These are phyloP conservation scores for Hypomyces perniciosus DNA, from an alignment of 2,329 filamentous ascomycete species.

Conservation along the genomic window DNA sequence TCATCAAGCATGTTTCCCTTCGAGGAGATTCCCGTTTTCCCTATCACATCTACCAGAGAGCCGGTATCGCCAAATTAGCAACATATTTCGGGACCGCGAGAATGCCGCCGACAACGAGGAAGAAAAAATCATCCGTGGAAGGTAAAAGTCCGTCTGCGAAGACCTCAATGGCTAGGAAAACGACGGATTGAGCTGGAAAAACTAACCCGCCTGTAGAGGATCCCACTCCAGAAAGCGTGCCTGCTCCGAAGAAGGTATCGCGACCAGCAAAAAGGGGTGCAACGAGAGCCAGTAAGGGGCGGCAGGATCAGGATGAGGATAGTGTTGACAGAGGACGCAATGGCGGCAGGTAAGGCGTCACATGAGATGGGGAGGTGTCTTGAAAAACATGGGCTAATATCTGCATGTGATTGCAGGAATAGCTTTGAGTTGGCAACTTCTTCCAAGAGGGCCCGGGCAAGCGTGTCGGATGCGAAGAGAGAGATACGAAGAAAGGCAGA, in stretches of 20 bases:
- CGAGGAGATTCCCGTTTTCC: not conserved
- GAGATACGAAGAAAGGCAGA: conserved; percentile 19
- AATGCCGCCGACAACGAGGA: conserved; percentile 25
- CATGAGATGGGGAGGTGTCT: not conserved
- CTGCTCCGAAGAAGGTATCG: conserved; percentile 11
- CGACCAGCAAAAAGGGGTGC: too few species aligned
- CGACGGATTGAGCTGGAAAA: not conserved
- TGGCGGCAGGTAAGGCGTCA: not conserved
- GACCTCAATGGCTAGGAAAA: not conserved
- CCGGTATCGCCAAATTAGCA: too few species aligned
- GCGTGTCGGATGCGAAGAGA: conserved; percentile 16
- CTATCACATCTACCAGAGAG: too few species aligned
- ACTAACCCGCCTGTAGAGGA: conserved; percentile 3
- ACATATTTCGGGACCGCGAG: not conserved
- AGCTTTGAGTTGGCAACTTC: not conserved
- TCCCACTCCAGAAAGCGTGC: not conserved
- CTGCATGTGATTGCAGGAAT: not conserved
- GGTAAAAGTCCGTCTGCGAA: conserved; percentile 14
- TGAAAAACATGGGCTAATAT: not conserved
- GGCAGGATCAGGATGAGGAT: too few species aligned
- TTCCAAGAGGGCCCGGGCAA: conserved; percentile 12
- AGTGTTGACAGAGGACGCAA: too few species aligned
- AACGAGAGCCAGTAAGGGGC: too few species aligned
- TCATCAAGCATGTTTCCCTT: not conserved
- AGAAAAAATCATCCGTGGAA: conserved; percentile 19